Evolutionary conservation across 2,329 filamentous ascomycete species (phyloP), one percentile per base, ranked within the genome.

Genomic region (Aspergillus novofumigatus): DNA sequence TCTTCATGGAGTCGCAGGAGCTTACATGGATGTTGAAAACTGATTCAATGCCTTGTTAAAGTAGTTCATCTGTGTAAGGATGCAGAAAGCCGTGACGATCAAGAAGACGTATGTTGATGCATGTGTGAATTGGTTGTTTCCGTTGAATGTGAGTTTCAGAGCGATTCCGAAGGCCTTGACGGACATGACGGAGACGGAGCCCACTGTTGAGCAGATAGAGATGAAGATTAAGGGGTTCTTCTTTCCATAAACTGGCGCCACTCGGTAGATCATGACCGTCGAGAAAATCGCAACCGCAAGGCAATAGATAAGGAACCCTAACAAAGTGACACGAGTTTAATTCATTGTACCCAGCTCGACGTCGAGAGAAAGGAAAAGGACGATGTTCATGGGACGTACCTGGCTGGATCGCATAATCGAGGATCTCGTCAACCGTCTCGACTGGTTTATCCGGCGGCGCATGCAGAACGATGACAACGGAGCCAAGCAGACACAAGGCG

Each of bases 31-130:
- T 32, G 94, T 97, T 29, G 91, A 93, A 77, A 97, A 99, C 69
- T 95, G 92, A 75, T 91, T 95, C 59, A 99, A 80, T 7, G 94
- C 94, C 77, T 99, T 99, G 82, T 99, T 99, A 78, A 99, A 96
- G 77, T 99, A 99, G 77, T 99, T 99, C 94, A 99, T 97, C 81
- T 99, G 94, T 8, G 92, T 97, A 65, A 99, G 75, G 71, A 99
- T 97, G 80, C 94, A 99, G 62, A 97, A 91, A 3, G 83, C 82
- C 0, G 92, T 94, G 63, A 97, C 85, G 64, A 99, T 97, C 76
- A 93, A 87, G 74, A 99, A 99, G 62, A 97, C 92, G 68, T 99
- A 99, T 58, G 95, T 99, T 51, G 92, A 96, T 2, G 95, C 91
- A 67, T 96, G 91, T 4, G 85, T 86, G 75, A 99, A 97, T 75